Conservation (phyloP, 2,329 filamentous ascomycete genomes). For the Pyricularia grisea region DNA sequence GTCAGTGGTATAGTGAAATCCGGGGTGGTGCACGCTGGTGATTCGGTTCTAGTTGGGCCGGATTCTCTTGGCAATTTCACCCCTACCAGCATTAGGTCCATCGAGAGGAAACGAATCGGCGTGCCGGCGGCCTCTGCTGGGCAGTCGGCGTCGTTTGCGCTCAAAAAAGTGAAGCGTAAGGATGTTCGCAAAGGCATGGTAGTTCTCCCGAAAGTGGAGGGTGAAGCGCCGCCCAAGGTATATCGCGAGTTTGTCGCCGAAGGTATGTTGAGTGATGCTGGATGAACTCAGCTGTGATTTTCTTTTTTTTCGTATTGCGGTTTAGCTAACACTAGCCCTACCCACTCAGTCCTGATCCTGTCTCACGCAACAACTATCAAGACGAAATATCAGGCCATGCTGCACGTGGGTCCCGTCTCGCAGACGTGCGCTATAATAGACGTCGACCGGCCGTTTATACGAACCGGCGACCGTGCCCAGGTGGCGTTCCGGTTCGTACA, state of each 20-base stretch:
- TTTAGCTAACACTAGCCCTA: not conserved
- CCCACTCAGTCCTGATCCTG: slow-evolving; percentile 66
- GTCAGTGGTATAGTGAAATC: slow-evolving; percentile 89
- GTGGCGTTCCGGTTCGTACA: slow-evolving; percentile 95
- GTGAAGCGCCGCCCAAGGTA: slow-evolving; percentile 59
- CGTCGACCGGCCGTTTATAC: slow-evolving; percentile 90
- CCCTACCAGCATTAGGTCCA: slow-evolving; percentile 78
- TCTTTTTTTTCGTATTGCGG: not conserved
- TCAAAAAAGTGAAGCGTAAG: slow-evolving; percentile 79
- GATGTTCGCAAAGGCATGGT: slow-evolving; percentile 98
- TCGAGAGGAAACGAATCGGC: slow-evolving; percentile 85
- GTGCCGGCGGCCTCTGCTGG: slow-evolving; percentile 85
- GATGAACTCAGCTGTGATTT: not conserved
- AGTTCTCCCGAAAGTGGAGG: slow-evolving; percentile 74
- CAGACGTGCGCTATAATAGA: slow-evolving; percentile 98
- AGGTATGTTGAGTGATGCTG: slow-evolving; percentile 34
- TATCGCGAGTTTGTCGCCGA: slow-evolving; percentile 71
- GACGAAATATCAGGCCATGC: slow-evolving; percentile 94
- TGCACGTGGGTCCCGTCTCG: slow-evolving; percentile 88
- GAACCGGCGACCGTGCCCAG: slow-evolving; percentile 85
- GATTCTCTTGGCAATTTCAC: slow-evolving; percentile 86
- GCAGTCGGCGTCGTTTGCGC: slow-evolving; percentile 83
- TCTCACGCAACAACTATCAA: slow-evolving; percentile 97
- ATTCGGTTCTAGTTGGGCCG: slow-evolving; percentile 79
- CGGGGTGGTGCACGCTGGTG: slow-evolving; percentile 82